These are phyloP conservation scores for Penicillium sp. DNA, from an alignment of 2,329 filamentous ascomycete genomes.

Conservation along the genomic window DNA sequence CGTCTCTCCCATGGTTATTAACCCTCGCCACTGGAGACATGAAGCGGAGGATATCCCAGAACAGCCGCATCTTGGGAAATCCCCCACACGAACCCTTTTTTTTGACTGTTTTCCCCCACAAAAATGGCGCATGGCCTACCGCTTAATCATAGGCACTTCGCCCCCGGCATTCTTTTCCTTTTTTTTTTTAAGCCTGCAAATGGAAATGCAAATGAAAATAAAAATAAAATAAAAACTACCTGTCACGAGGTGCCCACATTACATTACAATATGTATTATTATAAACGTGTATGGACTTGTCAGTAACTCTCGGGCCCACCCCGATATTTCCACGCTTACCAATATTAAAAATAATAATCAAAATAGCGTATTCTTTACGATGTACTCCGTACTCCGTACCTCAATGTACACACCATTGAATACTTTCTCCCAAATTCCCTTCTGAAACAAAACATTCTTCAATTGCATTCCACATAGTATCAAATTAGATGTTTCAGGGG, in stretches of 20 bases:
- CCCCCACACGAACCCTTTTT: conserved; percentile 26
- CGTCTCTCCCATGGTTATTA: not conserved
- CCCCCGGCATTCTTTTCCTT: conserved; percentile 2
- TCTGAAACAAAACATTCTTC: not conserved
- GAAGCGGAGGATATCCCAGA: conserved; percentile 1
- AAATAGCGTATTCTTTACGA: not conserved
- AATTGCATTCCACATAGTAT: conserved; percentile 1
- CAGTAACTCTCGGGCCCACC: not conserved
- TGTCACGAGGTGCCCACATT: too few species aligned
- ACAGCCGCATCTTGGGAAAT: conserved; percentile 6
- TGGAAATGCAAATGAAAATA: too few species aligned
- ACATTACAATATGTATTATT: not conserved
- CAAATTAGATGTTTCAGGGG: not conserved
- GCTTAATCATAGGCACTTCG: conserved; percentile 9
- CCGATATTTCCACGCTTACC: not conserved
- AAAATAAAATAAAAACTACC: not conserved
- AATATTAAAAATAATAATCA: too few species aligned
- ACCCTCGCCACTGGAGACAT: not conserved
- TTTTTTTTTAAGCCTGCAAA: too few species aligned
- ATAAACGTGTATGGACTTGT: not conserved
- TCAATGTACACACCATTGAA: not conserved
- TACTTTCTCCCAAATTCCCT: not conserved
- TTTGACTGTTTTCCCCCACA: conserved; percentile 22
- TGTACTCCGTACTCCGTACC: too few species aligned
- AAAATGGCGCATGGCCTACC: conserved; percentile 27